A percentile compares a stretch with the other conserved stretches of the same genome.
Evolutionary conservation across 2,329 filamentous ascomycete genomes (phyloP).

Genomic region (Ophiostoma piceae): DNA sequence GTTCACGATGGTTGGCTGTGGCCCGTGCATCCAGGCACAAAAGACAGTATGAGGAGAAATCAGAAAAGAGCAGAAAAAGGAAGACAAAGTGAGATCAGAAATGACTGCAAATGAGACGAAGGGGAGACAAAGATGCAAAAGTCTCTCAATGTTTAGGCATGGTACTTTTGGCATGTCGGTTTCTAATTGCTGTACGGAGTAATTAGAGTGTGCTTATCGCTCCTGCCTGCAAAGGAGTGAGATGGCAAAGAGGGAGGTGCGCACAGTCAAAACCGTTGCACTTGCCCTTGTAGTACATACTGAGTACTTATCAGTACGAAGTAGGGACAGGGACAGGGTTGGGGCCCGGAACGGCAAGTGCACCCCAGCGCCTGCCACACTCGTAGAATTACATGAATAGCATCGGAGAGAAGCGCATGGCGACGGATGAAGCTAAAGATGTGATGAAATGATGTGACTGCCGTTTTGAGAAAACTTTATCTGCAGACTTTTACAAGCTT

Average conservation of each 20-base stretch:
- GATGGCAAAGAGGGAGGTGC: neutral
- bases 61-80: neutral
- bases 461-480: slow-evolving; percentile 1
- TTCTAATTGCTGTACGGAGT: neutral
- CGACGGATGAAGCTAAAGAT: slow-evolving; percentile 4
- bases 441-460: slow-evolving; percentile 8
- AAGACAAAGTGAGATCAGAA: neutral
- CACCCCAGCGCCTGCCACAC: neutral
- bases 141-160: too few species aligned
- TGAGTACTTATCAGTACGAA: too few species aligned
- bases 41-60: neutral
- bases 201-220: neutral
- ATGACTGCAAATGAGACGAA: slow-evolving; percentile 1
- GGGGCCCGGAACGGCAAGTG: neutral
- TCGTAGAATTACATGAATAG: neutral
- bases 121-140: neutral
- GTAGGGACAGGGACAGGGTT: neutral
- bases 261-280: slow-evolving; percentile 6
- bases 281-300: neutral
- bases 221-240: neutral
- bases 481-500: neutral
- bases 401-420: neutral
- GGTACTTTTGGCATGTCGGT: neutral
- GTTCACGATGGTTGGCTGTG: neutral
- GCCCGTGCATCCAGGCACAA: slow-evolving; percentile 13